Evolutionary conservation across 768 basidiomycete genomes (phyloP), one percentile per base, ranked within the genome.

Genomic region (Suillus plorans): DNA sequence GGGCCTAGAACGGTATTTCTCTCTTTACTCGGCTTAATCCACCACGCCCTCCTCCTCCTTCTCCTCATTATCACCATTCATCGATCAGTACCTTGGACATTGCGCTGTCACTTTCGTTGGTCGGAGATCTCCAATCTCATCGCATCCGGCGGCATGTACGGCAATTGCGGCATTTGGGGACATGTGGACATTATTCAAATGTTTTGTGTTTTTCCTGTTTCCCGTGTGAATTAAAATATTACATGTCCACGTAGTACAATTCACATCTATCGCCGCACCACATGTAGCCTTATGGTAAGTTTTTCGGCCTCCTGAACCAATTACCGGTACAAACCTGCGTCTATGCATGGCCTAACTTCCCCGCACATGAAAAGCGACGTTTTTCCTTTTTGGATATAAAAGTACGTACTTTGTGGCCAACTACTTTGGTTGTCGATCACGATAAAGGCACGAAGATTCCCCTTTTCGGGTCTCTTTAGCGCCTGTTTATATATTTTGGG

Each of bases 321-420:
- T 59, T 59, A 59, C 58, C 58, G 57, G n/a, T 16, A n/a, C n/a
- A 39, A 57, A 14, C 36, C 56, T 58, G 37, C 57, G n/a, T 20
- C 34, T 6, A 31, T 7, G 31, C 16, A 10, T 34, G 56, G 6
- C 22, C 16, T 45, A 42, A 44, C 65, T 71, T 68, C 72, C 67
- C 74, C 70, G 49, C 66, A 68, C 59, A 57, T 57, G 22, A 42
- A 50, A 49, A 45, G 84, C 82, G 37, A 72, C 71, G 86, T 86
- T 31, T 31, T 88, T 84, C 60, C 84, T 84, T 55, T 83, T 81
- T 22, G 82, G 81, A 9, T 82, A 76, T 81, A 4, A 8, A 20
- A 63, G 66, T 69, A 67, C 66, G 64, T 68, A 62, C 61, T 67
- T 63, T 63, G 58, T 68, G 61, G 66, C 60, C 65, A 61, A 22